phyloP scores from a whole-genome alignment of 805 yeast species.

The Brettanomyces bruxellensis region DNA sequence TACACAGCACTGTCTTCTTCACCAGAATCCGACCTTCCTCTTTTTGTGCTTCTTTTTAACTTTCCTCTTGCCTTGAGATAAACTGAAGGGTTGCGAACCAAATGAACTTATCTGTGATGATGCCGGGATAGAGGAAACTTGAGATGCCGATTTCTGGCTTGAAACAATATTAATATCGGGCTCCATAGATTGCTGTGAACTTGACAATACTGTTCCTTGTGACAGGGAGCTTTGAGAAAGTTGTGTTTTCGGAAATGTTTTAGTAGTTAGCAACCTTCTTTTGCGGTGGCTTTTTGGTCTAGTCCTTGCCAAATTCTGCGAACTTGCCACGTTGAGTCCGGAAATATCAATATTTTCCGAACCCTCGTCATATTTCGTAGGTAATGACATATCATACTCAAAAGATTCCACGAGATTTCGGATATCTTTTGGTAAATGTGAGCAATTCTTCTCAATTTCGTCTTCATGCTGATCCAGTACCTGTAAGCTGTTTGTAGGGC shows the following conservation, averaged over 20 bases:
- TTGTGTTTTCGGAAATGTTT: too few relatives aligned
- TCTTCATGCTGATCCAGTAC: not conserved
- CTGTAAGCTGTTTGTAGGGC: too few relatives aligned
- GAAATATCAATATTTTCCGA: slow-evolving; percentile 1
- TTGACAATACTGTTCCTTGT: too few relatives aligned
- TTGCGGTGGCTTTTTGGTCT: too few relatives aligned
- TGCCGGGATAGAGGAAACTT: not conserved
- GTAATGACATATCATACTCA: slow-evolving; percentile 7
- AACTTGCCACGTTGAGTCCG: not conserved
- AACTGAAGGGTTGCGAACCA: not conserved
- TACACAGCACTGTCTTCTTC: not conserved
- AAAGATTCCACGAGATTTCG: slow-evolving; percentile 5
- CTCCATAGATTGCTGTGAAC: not conserved
- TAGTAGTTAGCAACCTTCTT: too few relatives aligned
- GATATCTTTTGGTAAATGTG: slow-evolving; percentile 4
- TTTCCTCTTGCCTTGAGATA: not conserved
- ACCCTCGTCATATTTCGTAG: slow-evolving; percentile 3
- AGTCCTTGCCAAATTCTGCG: not conserved
- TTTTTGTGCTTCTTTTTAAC: slow-evolving; percentile 3
- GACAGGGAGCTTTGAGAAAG: too few relatives aligned
- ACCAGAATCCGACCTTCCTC: slow-evolving; percentile 7
- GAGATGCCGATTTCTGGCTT: too few relatives aligned
- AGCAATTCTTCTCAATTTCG: not conserved
- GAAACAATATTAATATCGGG: too few relatives aligned
- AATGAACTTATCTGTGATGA: not conserved